A percentile compares a stretch with the other conserved stretches of the same genome.
Evolutionary conservation across 2,329 filamentous ascomycete species (phyloP).

Genomic region (Fusarium xyrophilum): DNA sequence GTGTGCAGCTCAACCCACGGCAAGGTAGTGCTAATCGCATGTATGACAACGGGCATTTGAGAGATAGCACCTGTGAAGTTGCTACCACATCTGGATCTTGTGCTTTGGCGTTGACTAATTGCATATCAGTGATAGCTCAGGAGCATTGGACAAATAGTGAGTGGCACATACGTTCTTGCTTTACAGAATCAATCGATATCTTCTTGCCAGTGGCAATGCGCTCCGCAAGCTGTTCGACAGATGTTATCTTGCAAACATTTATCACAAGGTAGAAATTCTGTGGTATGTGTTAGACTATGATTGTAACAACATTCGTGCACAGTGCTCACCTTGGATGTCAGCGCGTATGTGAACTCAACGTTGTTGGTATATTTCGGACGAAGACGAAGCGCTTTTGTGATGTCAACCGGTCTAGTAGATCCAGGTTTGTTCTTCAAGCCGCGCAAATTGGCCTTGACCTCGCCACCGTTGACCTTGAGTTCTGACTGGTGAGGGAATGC

Average conservation of each 20-base stretch:
- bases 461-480: conserved; percentile 85
- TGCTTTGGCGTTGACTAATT: conserved; percentile 76
- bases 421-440: conserved; percentile 96
- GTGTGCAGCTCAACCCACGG: conserved; percentile 78
- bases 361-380: conserved; percentile 76
- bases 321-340: conserved; percentile 79
- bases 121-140: conserved; percentile 29
- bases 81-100: conserved; percentile 89
- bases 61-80: conserved; percentile 84
- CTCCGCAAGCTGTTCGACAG: conserved; percentile 74
- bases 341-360: conserved; percentile 86
- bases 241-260: conserved; percentile 76
- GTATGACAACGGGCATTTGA: conserved; percentile 92
- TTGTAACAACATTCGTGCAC: conserved; percentile 21
- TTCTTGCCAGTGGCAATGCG: conserved; percentile 70
- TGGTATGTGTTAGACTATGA: conserved; percentile 21
- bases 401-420: conserved; percentile 90
- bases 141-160: conserved; percentile 15
- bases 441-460: conserved; percentile 91
- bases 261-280: conserved; percentile 77
- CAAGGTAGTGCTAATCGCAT: conserved; percentile 81
- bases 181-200: conserved; percentile 80
- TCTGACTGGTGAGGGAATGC: conserved; percentile 93
- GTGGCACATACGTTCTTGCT: conserved; percentile 79
- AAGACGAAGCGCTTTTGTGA: conserved; percentile 77